Evolutionary conservation across 805 yeast genomes (phyloP).

Genomic region (Metschnikowia cerradonensis): DNA sequence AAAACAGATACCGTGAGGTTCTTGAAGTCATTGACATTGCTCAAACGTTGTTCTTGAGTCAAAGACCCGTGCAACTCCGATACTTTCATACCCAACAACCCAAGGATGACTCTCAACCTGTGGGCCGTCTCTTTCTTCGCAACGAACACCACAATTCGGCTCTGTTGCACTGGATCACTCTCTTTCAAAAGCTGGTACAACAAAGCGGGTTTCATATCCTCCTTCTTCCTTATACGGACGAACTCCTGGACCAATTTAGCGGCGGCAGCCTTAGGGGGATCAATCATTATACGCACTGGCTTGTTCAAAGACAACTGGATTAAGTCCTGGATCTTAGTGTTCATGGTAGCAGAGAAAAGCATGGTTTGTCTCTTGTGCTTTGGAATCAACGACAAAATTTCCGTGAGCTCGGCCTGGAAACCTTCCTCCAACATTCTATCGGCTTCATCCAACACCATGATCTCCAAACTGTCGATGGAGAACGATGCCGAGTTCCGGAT

Average conservation of each 20-base stretch:
- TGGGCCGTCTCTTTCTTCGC: conserved; percentile 91
- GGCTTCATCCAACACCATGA: conserved; percentile 93
- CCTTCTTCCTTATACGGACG: conserved; percentile 90
- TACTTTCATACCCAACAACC: conserved; percentile 71
- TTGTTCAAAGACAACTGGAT: conserved; percentile 81
- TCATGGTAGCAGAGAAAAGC: conserved; percentile 97
- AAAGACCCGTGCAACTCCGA: conserved; percentile 81
- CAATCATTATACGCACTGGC: conserved; percentile 93
- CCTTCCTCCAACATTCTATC: conserved; percentile 99
- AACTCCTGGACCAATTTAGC: conserved; percentile 88
- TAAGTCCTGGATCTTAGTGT: conserved; percentile 81
- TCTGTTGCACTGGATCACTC: conserved; percentile 58
- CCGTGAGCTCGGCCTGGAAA: conserved; percentile 90
- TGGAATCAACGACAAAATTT: conserved; percentile 83
- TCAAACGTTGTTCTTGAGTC: conserved; percentile 89
- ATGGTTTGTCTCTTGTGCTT: conserved; percentile 83
- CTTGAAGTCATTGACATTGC: conserved; percentile 78
- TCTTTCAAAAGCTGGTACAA: conserved; percentile 66
- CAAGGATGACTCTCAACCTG: conserved; percentile 68
- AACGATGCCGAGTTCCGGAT: conserved; percentile 92
- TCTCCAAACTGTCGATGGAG: conserved; percentile 85
- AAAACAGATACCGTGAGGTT: conserved; percentile 78
- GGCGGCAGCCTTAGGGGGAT: conserved; percentile 95
- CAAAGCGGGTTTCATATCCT: conserved; percentile 76
- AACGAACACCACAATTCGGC: conserved; percentile 84